A percentile compares a stretch with the other conserved stretches of the same genome.
Evolutionary conservation across 345 rosid species (phyloP).

Genomic region (Heritiera littoralis): DNA sequence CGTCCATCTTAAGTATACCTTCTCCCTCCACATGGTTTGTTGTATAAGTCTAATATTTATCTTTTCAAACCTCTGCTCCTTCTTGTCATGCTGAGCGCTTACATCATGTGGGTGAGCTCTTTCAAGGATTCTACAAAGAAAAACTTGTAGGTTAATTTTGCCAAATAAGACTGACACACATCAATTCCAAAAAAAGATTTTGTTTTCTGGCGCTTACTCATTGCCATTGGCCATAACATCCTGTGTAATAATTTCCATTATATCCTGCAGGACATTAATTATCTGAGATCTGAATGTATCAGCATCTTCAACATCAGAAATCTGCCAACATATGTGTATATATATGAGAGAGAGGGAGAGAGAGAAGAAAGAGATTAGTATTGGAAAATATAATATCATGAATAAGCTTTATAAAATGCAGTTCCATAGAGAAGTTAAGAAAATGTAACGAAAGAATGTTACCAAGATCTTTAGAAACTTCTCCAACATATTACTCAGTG

Average conservation of each 20-base stretch:
- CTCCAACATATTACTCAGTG: slow-evolving; percentile 73
- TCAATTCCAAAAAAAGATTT: slow-evolving; percentile 14
- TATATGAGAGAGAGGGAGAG: neutral
- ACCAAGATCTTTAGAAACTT: slow-evolving; percentile 79
- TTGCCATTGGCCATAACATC: slow-evolving; percentile 74
- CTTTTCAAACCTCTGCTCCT: slow-evolving; percentile 78
- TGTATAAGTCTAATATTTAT: slow-evolving; percentile 37
- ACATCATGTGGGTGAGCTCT: slow-evolving; percentile 33
- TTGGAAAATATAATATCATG: neutral
- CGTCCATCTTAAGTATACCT: slow-evolving; percentile 47
- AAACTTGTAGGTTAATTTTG: slow-evolving; percentile 24
- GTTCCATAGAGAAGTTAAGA: neutral
- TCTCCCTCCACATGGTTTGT: slow-evolving; percentile 56
- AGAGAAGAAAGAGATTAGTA: neutral
- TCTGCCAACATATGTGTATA: slow-evolving; percentile 43
- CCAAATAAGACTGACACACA: slow-evolving; percentile 14
- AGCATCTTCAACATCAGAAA: slow-evolving; percentile 33
- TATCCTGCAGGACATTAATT: slow-evolving; percentile 86
- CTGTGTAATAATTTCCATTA: slow-evolving; percentile 76
- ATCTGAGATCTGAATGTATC: slow-evolving; percentile 65
- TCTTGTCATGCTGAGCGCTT: slow-evolving; percentile 33
- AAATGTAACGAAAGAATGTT: slow-evolving; percentile 19
- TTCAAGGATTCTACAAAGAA: slow-evolving; percentile 56
- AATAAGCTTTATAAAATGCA: slow-evolving; percentile 1
- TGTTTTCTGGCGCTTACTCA: slow-evolving; percentile 56